phyloP scores from a whole-genome alignment of 2,329 filamentous ascomycete genomes.

The Cladophialophora psammophila region DNA sequence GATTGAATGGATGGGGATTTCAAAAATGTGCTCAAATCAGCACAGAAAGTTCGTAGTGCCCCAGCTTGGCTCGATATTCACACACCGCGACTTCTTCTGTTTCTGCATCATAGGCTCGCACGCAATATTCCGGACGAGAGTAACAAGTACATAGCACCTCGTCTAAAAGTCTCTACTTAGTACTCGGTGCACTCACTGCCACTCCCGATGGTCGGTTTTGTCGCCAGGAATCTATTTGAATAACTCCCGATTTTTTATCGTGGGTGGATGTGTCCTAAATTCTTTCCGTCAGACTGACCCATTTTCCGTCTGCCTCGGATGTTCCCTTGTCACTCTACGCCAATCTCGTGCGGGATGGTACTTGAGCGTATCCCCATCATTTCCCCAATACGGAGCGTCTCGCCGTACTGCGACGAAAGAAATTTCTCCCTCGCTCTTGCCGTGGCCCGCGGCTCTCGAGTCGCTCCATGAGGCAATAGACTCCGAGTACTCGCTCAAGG shows the following conservation, averaged over 20 bases:
- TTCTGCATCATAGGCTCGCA: neutral
- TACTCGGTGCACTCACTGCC: too few relatives aligned
- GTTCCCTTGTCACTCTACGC: constrained; percentile 13
- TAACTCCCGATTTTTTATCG: constrained; percentile 16
- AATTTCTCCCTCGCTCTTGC: neutral
- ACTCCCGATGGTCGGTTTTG: neutral
- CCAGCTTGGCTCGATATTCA: neutral
- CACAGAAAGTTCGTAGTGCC: neutral
- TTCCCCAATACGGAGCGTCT: neutral
- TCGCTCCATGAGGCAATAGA: constrained; percentile 4
- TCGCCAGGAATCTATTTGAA: neutral
- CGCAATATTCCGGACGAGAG: neutral
- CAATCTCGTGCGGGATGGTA: constrained; percentile 15
- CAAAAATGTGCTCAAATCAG: neutral
- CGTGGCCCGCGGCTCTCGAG: too few relatives aligned
- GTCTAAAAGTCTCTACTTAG: neutral
- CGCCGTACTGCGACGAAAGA: neutral
- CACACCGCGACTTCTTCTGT: neutral
- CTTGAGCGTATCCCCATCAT: constrained; percentile 15
- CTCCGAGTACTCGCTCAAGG: neutral
- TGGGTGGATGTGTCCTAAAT: neutral
- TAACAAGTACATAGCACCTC: neutral
- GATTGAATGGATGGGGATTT: neutral
- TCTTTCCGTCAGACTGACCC: constrained; percentile 11
- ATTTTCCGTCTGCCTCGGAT: neutral